Evolutionary conservation across 306 rosid genomes (phyloP), one percentile per base, ranked within the genome.

Genomic region (Prunus mume): DNA sequence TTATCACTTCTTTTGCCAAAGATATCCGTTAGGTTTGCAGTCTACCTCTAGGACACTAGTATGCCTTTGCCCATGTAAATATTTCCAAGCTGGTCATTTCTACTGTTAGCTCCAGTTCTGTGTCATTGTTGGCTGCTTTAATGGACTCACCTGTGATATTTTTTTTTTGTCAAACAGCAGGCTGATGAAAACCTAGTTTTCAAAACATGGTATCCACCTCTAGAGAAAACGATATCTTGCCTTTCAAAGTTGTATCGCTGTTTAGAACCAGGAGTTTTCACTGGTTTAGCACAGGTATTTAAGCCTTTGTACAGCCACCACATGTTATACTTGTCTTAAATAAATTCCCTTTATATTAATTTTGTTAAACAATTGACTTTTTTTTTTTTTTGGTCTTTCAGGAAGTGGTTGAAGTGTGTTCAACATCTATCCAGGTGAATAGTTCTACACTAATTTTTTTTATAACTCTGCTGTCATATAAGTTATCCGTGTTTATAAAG

Each of bases 401-500:
- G 99, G 99, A 96, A 89, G 99, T 89, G 12, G 96, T 96, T 62
- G 99, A 96, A 82, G 90, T 96, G 82, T 92, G 98, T 80, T 96
- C 99, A 45, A 52, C 80, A 62, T 90, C 98, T 68, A 92, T 96
- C 84, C 99, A 87, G 90, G 99, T 88, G 76, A 85, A 86, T 73
- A 47, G 32, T 25, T 76, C 6, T 28, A 11, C 27, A 38, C 43
- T 38, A 38, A 38, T 52, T n/a, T 20, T 32, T 19, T 54, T 5
- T 18, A 6, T 19, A 32, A 12, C 49, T 65, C 49, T 7, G 15
- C 50, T 34, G 50, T 65, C 69, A 9, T 34, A 65, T 6, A 10
- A 56, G 62, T 34, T 45, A 60, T 45, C 57, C 56, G 7, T 18
- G 27, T 73, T 25, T 60, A 24, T 24, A 34, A 65, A 6, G 69